Evolutionary conservation across 805 yeast genomes (phyloP).

Genomic region (Cyberlindnera nakhonratchasimensis): DNA sequence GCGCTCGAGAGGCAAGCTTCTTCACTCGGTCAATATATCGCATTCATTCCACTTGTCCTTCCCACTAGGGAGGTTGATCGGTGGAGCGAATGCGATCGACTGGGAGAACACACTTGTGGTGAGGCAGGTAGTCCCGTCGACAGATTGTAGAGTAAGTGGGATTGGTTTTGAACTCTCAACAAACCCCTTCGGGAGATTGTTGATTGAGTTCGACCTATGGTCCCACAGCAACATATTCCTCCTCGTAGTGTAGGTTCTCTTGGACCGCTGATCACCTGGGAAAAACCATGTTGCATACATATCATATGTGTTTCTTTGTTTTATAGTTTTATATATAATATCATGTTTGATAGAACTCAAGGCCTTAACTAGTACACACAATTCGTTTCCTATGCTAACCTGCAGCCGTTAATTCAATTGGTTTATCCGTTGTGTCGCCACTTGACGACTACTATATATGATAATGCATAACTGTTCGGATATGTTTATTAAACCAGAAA

Average conservation of each 20-base stretch:
- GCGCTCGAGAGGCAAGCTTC: constrained; percentile 46
- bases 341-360: no score
- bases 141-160: constrained; percentile 81
- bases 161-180: constrained; percentile 55
- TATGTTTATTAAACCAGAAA: constrained; percentile 6
- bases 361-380: no score
- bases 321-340: not conserved
- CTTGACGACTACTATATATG: no score
- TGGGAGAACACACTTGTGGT: constrained; percentile 28
- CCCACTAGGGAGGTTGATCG: constrained; percentile 50
- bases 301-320: no score
- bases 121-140: constrained; percentile 96
- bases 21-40: constrained; percentile 29
- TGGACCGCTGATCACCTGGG: constrained; percentile 95
- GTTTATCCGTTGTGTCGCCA: no score
- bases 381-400: no score
- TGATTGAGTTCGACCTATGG: constrained; percentile 34
- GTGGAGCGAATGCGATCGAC: constrained; percentile 47
- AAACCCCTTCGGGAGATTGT: constrained; percentile 4
- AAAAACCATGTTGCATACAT: constrained; percentile 99
- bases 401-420: no score
- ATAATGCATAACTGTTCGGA: not conserved
- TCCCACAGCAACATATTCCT: constrained; percentile 96
- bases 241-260: constrained; percentile 92
- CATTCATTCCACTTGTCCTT: constrained; percentile 25